Percentiles rank a stretch among this genome's conserved stretches.
Conservation (phyloP, 805 yeast species). For the Saccharomycopsis sp. region DNA sequence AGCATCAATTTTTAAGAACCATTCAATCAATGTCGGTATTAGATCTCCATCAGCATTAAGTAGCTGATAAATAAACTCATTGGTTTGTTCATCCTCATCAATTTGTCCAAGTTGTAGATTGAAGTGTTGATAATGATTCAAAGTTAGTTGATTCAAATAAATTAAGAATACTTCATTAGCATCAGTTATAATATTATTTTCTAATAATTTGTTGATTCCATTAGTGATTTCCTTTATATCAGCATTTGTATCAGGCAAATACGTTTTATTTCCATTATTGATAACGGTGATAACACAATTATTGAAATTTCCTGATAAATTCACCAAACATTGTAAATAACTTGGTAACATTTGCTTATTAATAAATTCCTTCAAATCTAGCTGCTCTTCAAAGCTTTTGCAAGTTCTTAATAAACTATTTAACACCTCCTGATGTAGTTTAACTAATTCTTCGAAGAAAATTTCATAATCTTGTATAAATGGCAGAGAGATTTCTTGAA, state of each 20-base stretch:
- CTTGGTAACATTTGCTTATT: constrained; percentile 2
- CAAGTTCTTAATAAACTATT: background rate
- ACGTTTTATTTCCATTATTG: background rate
- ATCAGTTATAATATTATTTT: background rate
- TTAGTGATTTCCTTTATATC: background rate
- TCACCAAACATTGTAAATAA: constrained; percentile 13
- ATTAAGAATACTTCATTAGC: constrained; percentile 8
- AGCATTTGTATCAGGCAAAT: background rate
- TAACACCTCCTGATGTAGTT: constrained; percentile 1
- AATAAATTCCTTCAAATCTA: constrained; percentile 1
- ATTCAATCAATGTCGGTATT: too few relatives aligned
- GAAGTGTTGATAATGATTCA: constrained; percentile 5
- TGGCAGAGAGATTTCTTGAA: constrained; percentile 20
- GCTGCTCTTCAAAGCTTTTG: background rate
- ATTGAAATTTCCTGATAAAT: constrained; percentile 6
- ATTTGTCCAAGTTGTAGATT: constrained; percentile 7
- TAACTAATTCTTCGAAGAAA: constrained; percentile 1
- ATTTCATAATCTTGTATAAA: constrained; percentile 18
- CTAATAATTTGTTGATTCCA: background rate
- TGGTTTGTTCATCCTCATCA: constrained; percentile 6
- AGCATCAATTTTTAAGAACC: background rate
- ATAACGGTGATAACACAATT: background rate
- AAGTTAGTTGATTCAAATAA: constrained; percentile 12
- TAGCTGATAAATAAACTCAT: constrained; percentile 19
- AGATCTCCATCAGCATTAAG: constrained; percentile 9